phyloP scores from a whole-genome alignment of 768 basidiomycete species.

The Omphalotus guepiniiformis region DNA sequence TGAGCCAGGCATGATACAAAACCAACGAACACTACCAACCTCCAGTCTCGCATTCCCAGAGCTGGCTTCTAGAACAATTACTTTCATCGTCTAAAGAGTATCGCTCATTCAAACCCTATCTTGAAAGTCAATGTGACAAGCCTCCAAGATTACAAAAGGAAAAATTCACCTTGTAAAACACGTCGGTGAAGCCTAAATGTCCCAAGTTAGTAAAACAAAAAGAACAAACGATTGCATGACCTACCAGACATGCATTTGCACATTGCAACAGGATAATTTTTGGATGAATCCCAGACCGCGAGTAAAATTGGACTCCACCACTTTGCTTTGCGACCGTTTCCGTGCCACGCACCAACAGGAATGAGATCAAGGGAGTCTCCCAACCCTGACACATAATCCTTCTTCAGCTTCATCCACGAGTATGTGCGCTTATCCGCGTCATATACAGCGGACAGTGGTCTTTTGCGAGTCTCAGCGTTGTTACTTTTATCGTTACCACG shows the following conservation, averaged over 20 bases:
- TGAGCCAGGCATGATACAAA: slow-evolving; percentile 4
- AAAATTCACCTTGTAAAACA: slow-evolving; percentile 63
- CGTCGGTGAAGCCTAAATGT: slow-evolving; percentile 68
- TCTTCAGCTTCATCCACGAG: slow-evolving; percentile 91
- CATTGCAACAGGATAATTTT: slow-evolving; percentile 64
- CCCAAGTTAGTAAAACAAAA: slow-evolving; percentile 2
- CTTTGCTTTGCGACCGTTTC: slow-evolving; percentile 80
- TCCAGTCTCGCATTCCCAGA: slow-evolving; percentile 62
- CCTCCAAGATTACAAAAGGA: background rate
- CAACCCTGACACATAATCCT: slow-evolving; percentile 80
- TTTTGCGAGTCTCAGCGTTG: slow-evolving; percentile 44
- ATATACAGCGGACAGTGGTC: slow-evolving; percentile 79
- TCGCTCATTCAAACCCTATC: slow-evolving; percentile 57
- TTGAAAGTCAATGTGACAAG: slow-evolving; percentile 6
- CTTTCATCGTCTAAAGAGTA: slow-evolving; percentile 55
- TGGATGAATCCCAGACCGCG: slow-evolving; percentile 64
- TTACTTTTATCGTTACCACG: slow-evolving; percentile 28
- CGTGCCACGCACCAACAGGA: slow-evolving; percentile 83
- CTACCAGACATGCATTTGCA: slow-evolving; percentile 89
- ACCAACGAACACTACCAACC: slow-evolving; percentile 35
- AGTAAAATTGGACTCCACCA: slow-evolving; percentile 94
- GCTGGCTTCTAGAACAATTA: slow-evolving; percentile 45
- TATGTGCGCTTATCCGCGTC: slow-evolving; percentile 85
- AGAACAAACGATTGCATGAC: slow-evolving; percentile 14
- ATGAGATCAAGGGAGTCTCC: slow-evolving; percentile 75